phyloP scores from a whole-genome alignment of 1,139 yeast species.

The Candida freyschussii region DNA sequence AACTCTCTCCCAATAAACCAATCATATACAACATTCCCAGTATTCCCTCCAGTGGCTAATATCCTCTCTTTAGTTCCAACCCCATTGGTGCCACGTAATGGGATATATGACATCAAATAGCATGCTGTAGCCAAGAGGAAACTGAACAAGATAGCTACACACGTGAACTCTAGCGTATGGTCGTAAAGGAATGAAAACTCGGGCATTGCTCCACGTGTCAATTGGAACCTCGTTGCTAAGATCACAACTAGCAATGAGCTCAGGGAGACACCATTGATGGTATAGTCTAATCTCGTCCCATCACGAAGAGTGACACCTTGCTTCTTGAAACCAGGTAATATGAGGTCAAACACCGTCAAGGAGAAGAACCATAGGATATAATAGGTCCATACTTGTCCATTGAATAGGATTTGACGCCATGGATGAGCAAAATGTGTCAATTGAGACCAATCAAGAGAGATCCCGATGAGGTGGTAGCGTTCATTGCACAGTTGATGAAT shows the following conservation, averaged over 20 bases:
- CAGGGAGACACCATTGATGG: conserved; percentile 73
- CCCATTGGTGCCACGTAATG: conserved; percentile 45
- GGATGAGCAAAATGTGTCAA: conserved; percentile 29
- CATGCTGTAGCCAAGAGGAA: conserved; percentile 58
- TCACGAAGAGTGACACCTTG: conserved; percentile 73
- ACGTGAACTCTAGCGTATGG: conserved; percentile 60
- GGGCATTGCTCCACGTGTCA: conserved; percentile 57
- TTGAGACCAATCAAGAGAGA: conserved; percentile 36
- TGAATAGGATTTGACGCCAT: conserved; percentile 26
- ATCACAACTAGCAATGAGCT: conserved; percentile 41
- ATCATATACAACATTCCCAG: conserved; percentile 72
- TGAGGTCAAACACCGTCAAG: conserved; percentile 56
- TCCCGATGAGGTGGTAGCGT: conserved; percentile 48
- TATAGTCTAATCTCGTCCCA: conserved; percentile 63
- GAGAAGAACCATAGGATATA: conserved; percentile 73
- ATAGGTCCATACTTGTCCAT: conserved; percentile 50
- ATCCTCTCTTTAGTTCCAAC: conserved; percentile 58
- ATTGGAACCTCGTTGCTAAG: conserved; percentile 46
- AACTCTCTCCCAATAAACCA: conserved; percentile 97
- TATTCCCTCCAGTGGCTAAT: conserved; percentile 82
- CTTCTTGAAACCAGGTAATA: conserved; percentile 68
- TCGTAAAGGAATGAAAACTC: conserved; percentile 74
- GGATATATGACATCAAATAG: conserved; percentile 63
- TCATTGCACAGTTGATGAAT: conserved; percentile 58
- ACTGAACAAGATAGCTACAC: conserved; percentile 62